Conservation (phyloP, 352 stramenopile species). For the Pythium aristosporum region DNA sequence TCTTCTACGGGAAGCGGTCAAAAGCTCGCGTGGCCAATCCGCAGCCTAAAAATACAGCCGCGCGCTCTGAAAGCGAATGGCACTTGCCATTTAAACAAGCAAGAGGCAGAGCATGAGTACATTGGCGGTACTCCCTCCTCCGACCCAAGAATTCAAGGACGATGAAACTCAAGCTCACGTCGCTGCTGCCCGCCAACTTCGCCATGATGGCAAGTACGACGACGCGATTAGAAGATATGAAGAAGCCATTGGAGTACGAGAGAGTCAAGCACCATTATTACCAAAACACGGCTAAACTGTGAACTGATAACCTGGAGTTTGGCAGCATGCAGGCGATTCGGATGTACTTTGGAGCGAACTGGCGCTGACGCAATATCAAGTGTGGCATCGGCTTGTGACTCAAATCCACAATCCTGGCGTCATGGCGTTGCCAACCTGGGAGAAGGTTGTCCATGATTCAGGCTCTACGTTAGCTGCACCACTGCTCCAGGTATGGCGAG, state of each 20-base stretch:
- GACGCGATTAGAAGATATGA: constrained; percentile 42
- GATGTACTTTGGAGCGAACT: constrained; percentile 60
- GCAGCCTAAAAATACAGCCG: constrained; percentile 20
- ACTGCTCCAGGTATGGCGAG: constrained; percentile 11
- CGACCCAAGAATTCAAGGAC: constrained; percentile 19
- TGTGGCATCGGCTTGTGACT: constrained; percentile 49
- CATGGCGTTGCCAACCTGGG: constrained; percentile 16
- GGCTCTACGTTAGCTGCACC: neutral
- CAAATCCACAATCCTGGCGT: constrained; percentile 39
- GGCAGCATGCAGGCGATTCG: constrained; percentile 53
- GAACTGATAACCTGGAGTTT: neutral
- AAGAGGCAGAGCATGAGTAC: neutral
- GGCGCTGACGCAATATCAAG: constrained; percentile 54
- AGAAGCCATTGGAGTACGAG: constrained; percentile 41
- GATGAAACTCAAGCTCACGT: constrained; percentile 31
- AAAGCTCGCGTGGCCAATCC: neutral
- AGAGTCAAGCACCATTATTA: neutral
- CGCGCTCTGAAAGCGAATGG: neutral
- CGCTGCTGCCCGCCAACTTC: constrained; percentile 34
- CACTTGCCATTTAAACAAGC: neutral
- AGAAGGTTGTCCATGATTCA: neutral
- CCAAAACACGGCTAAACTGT: neutral
- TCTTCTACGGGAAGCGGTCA: neutral
- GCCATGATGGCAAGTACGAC: constrained; percentile 39
- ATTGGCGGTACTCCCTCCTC: neutral